These are phyloP conservation scores for Herpetospermum pedunculosum DNA, from an alignment of 306 rosid genomes.

Conservation along the genomic window DNA sequence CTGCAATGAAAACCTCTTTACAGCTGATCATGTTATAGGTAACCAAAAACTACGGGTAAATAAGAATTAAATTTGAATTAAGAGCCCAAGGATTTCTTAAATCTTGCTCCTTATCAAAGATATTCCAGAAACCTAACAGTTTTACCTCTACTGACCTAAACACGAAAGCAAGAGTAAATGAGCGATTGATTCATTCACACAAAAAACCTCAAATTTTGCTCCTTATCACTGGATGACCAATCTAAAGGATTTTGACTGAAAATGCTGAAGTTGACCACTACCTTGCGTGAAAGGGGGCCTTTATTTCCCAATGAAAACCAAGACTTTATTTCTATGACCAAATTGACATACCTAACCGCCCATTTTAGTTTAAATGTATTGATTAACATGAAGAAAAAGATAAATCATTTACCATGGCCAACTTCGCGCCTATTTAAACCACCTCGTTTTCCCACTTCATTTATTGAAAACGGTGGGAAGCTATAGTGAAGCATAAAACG, in stretches of 20 bases:
- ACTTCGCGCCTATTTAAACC: constrained; percentile 98
- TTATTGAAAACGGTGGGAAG: constrained; percentile 88
- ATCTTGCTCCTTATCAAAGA: background rate
- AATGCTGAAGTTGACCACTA: background rate
- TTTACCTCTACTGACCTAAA: background rate
- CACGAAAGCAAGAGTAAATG: background rate
- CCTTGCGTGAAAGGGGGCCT: background rate
- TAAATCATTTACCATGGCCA: constrained; percentile 73
- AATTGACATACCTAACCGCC: background rate
- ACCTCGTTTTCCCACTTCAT: constrained; percentile 82
- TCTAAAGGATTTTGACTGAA: background rate
- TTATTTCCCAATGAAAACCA: background rate
- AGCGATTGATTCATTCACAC: background rate
- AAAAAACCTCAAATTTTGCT: background rate
- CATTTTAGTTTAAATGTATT: background rate
- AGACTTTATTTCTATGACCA: background rate
- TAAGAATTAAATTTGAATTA: background rate
- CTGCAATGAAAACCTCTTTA: background rate
- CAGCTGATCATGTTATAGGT: background rate
- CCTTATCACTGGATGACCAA: background rate
- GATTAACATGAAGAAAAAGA: background rate
- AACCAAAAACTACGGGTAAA: background rate
- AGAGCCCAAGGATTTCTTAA: background rate
- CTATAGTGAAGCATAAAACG: constrained; percentile 98
- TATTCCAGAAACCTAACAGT: background rate